phyloP scores from a whole-genome alignment of 2,329 filamentous ascomycete species.

The Rhexocercosporidium sp. region DNA sequence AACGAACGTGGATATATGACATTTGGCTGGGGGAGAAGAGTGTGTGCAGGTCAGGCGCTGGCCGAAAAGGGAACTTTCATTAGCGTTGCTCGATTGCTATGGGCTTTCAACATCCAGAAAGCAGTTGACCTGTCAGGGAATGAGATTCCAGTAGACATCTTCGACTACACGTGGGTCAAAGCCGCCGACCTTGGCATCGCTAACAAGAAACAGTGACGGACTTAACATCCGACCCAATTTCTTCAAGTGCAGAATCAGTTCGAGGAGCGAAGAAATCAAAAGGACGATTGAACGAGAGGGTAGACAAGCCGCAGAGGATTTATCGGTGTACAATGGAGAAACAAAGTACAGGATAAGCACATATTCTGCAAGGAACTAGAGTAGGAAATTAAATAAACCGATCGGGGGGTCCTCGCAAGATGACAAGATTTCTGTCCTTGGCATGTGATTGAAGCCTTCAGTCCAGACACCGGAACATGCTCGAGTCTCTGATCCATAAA shows the following conservation, averaged over 20 bases:
- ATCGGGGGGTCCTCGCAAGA: too few relatives aligned
- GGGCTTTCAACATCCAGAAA: constrained; percentile 27
- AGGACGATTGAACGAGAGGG: constrained; percentile 25
- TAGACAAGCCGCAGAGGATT: constrained; percentile 18
- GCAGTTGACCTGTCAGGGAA: constrained; percentile 24
- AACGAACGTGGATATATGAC: constrained; percentile 60
- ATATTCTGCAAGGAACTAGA: constrained; percentile 12
- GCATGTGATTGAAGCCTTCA: too few relatives aligned
- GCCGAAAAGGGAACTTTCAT: constrained; percentile 45
- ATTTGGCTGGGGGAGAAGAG: constrained; percentile 58
- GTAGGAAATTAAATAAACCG: too few relatives aligned
- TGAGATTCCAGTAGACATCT: constrained; percentile 28
- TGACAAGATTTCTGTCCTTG: too few relatives aligned
- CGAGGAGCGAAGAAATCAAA: constrained; percentile 33
- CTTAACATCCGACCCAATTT: constrained; percentile 36
- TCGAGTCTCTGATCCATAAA: too few relatives aligned
- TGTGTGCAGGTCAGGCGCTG: constrained; percentile 56
- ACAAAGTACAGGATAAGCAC: constrained; percentile 27
- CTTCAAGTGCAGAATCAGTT: constrained; percentile 41
- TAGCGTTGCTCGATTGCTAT: constrained; percentile 19
- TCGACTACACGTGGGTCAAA: constrained; percentile 37
- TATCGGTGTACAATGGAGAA: constrained; percentile 25
- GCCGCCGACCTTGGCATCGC: not conserved
- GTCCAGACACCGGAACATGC: too few relatives aligned
- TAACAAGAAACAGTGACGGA: constrained; percentile 19